These are phyloP conservation scores for Alternaria metachromatica DNA, from an alignment of 2,329 filamentous ascomycete genomes.

Conservation along the genomic window DNA sequence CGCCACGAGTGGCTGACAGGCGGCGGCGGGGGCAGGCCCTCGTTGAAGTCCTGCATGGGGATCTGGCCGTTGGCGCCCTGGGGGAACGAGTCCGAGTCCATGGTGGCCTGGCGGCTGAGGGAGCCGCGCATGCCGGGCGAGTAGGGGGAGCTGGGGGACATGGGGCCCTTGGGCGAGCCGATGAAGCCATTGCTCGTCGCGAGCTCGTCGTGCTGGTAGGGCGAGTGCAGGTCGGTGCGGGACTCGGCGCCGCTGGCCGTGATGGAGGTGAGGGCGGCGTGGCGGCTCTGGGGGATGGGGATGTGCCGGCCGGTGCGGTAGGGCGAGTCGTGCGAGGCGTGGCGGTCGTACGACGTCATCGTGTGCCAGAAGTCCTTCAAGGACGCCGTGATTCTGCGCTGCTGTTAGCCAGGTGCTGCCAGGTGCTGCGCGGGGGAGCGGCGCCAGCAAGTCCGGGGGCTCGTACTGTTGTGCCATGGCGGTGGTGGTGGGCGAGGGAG, in stretches of 20 bases:
- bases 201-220: slow-evolving; percentile 77
- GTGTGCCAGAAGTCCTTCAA: slow-evolving; percentile 95
- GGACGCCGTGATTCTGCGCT: slow-evolving; percentile 53
- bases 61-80: slow-evolving; percentile 80
- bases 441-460: background rate
- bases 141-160: slow-evolving; percentile 74
- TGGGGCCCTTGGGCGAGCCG: slow-evolving; percentile 61
- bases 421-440: background rate
- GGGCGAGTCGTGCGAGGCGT: slow-evolving; percentile 91
- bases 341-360: slow-evolving; percentile 76
- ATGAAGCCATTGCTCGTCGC: slow-evolving; percentile 65
- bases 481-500: slow-evolving; percentile 17
- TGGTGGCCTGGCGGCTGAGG: slow-evolving; percentile 69
- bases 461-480: slow-evolving; percentile 47
- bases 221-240: slow-evolving; percentile 78
- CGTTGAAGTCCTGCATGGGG: slow-evolving; percentile 93
- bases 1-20: slow-evolving; percentile 90
- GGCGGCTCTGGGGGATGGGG: slow-evolving; percentile 80
- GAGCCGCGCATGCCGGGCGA: slow-evolving; percentile 89
- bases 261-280: slow-evolving; percentile 83
- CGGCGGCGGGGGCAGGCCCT: slow-evolving; percentile 87
- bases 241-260: slow-evolving; percentile 87
- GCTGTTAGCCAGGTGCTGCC: slow-evolving; percentile 30
- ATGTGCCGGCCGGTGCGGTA: slow-evolving; percentile 91
- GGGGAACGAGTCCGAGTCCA: slow-evolving; percentile 60